phyloP scores from a whole-genome alignment of 129 eudicot genomes.

The Daucus carota region DH1_v3.0 NC_030383.2:56569501-56570000 shows the following conservation, averaged over 20 bases:
- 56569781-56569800: neutral
- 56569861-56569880: slow-evolving; percentile 82
- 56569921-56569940: slow-evolving; percentile 93
- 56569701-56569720: neutral
- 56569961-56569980: slow-evolving; percentile 84
- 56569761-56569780: neutral
- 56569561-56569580: neutral
- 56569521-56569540: neutral
- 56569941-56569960: slow-evolving; percentile 98
- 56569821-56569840: slow-evolving; percentile 65
- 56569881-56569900: slow-evolving; percentile 90
- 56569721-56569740: neutral
- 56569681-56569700: neutral
- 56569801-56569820: slow-evolving; percentile 48
- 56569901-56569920: slow-evolving; percentile 78
- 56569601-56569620: slow-evolving; percentile 99
- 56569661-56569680: slow-evolving; percentile 95
- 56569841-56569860: slow-evolving; percentile 75
- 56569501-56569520: neutral
- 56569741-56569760: neutral
- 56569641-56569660: slow-evolving; percentile 70
- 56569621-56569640: slow-evolving; percentile 69
- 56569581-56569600: slow-evolving; percentile 34
- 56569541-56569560: neutral
- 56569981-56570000: slow-evolving; percentile 80